Evolutionary conservation across 2,329 filamentous ascomycete species (phyloP), one percentile per base, ranked within the genome.

Genomic region (Mariannaea sp.): DNA sequence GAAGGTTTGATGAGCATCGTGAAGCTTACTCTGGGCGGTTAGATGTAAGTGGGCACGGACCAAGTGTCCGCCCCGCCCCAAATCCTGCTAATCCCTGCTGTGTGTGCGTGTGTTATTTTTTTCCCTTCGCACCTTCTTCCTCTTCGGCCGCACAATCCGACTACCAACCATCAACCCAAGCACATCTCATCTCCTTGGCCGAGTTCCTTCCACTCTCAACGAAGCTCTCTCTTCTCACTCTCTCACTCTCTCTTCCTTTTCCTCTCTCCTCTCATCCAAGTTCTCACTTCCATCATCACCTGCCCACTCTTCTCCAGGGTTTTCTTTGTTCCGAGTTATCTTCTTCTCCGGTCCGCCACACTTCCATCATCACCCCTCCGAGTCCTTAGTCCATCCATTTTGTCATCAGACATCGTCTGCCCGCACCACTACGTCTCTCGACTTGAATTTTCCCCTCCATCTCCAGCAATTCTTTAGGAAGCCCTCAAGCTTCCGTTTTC

Each of bases 321-420:
- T 49, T 57, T 46, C 50, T 55, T 55, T 49, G 45, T 51, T 54
- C 44, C 48, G 43, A 45, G 53, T 55, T 53, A 20, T 16, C 58
- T 52, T 46, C 57, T 55, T 36, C 57, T 57, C 49, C 50, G 40
- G 33, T 55, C 55, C 49, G 51, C 59, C 47, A 56, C 60, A n/a
- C n/a, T n/a, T n/a, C 7, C 39, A 55, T 58, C 40, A 44, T 57
- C 63, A 50, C 63, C 57, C 63, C 61, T 65, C 63, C 58, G 54
- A 35, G 42, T 54, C 49, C 44, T 56, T 61, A 55, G 45, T 60
- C 50, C 61, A 57, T 51, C 48, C 46, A 56, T 39, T 54, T 54
- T 56, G 57, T 49, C 56, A 60, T 58, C 60, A 51, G 47, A 53
- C 48, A 44, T 48, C 40, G 27, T 53, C 41, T 38, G 24, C 55